Percentiles rank a stretch among this genome's conserved stretches.
Evolutionary conservation across 2,329 filamentous ascomycete species (phyloP).

Genomic region (Podosphaera xanthii): DNA sequence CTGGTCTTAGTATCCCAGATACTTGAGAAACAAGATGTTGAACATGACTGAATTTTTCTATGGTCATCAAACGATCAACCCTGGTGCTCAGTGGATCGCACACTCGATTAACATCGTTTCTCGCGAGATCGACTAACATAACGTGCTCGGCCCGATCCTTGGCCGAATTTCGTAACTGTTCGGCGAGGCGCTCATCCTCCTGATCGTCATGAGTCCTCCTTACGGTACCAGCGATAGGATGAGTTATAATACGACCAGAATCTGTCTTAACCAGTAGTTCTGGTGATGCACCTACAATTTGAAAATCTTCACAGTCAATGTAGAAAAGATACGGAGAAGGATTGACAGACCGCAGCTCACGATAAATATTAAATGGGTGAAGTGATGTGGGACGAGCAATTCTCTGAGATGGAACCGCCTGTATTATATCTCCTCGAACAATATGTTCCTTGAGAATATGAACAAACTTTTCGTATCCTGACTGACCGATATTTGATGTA

Average conservation of each 20-base stretch:
- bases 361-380: constrained; percentile 96
- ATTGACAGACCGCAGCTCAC: constrained; percentile 88
- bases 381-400: constrained; percentile 73
- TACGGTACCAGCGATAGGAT: constrained; percentile 91
- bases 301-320: constrained; percentile 74
- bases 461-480: constrained; percentile 82
- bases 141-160: constrained; percentile 93
- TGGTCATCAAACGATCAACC: constrained; percentile 85
- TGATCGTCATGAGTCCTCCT: constrained; percentile 60
- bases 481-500: constrained; percentile 72
- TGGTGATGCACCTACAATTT: constrained; percentile 85
- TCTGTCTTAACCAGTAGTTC: constrained; percentile 88
- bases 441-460: constrained; percentile 76
- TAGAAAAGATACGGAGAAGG: constrained; percentile 96
- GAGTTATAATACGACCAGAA: constrained; percentile 69
- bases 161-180: constrained; percentile 52
- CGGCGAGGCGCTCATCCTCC: constrained; percentile 60
- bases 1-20: constrained; percentile 63
- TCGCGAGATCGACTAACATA: constrained; percentile 88
- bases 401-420: constrained; percentile 85
- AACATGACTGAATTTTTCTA: constrained; percentile 87
- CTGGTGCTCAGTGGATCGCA: constrained; percentile 75
- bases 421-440: constrained; percentile 79
- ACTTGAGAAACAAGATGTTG: constrained; percentile 95
- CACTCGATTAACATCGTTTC: constrained; percentile 91